Conservation (phyloP, 331 rosid genomes). For the Saraca asoca region DNA sequence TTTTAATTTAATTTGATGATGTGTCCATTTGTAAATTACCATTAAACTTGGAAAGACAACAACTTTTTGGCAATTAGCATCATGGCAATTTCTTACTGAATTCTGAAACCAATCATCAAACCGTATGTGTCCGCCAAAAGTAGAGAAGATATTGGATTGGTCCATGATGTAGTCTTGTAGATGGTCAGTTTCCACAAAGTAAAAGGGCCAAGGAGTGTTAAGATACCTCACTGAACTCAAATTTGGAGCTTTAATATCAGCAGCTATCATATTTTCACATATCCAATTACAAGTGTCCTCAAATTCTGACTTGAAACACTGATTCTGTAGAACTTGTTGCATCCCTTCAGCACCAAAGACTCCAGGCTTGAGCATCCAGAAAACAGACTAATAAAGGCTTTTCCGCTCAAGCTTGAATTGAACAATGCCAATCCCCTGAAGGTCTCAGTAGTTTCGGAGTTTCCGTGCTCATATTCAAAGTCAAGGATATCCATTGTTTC, state of each 20-base stretch:
- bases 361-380: slow-evolving; percentile 2
- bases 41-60: slow-evolving; percentile 5
- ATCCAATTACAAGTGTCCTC: neutral
- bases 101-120: slow-evolving; percentile 1
- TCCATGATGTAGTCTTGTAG: slow-evolving; percentile 1
- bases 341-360: neutral
- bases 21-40: neutral
- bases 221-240: neutral
- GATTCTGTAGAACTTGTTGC: neutral
- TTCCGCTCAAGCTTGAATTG: neutral
- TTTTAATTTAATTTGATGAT: no score
- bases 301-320: neutral
- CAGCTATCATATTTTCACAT: neutral
- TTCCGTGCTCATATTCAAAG: neutral
- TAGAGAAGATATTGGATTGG: neutral
- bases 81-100: neutral
- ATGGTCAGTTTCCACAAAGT: neutral
- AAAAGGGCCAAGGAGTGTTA: neutral
- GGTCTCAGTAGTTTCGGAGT: slow-evolving; percentile 1
- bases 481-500: neutral
- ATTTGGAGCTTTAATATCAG: slow-evolving; percentile 1
- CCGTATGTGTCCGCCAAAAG: no score
- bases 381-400: neutral
- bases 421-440: slow-evolving; percentile 6
- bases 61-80: neutral